Conservation (phyloP, 345 rosid genomes). For the Lepidium africanum region DNA sequence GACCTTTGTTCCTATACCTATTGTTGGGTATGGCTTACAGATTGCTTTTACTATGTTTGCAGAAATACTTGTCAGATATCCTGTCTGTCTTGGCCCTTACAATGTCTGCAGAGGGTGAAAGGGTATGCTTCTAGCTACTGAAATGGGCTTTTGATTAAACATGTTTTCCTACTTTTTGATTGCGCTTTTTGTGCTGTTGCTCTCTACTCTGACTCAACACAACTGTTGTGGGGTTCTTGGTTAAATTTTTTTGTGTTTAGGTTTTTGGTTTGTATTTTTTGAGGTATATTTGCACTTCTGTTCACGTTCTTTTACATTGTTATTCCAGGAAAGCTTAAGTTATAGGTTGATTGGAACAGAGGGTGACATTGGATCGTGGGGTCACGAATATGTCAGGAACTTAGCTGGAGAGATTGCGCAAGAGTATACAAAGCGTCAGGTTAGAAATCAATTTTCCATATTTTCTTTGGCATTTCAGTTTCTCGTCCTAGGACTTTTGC, state of each 20-base stretch:
- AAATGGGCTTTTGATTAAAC: too few relatives aligned
- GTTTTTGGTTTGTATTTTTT: too few relatives aligned
- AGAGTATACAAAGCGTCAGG: slow-evolving; percentile 75
- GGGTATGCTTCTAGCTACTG: slow-evolving; percentile 41
- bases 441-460: slow-evolving; percentile 23
- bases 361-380: slow-evolving; percentile 97
- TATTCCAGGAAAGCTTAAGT: slow-evolving; percentile 75
- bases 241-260: background rate
- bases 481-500: background rate
- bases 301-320: slow-evolving; percentile 1
- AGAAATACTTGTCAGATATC: slow-evolving; percentile 84
- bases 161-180: too few relatives aligned
- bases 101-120: slow-evolving; percentile 94
- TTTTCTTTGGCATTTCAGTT: slow-evolving; percentile 9
- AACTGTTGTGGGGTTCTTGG: slow-evolving; percentile 1
- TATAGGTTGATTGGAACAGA: slow-evolving; percentile 81
- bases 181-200: too few relatives aligned
- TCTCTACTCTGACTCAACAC: background rate
- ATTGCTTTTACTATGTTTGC: slow-evolving; percentile 28
- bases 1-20: background rate
- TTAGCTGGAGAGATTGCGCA: slow-evolving; percentile 84
- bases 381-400: slow-evolving; percentile 96
- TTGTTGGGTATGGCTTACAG: slow-evolving; percentile 2
- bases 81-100: slow-evolving; percentile 88
- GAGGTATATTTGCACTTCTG: background rate